phyloP scores from a whole-genome alignment of 805 yeast species.

The Pichia manshurica region DNA sequence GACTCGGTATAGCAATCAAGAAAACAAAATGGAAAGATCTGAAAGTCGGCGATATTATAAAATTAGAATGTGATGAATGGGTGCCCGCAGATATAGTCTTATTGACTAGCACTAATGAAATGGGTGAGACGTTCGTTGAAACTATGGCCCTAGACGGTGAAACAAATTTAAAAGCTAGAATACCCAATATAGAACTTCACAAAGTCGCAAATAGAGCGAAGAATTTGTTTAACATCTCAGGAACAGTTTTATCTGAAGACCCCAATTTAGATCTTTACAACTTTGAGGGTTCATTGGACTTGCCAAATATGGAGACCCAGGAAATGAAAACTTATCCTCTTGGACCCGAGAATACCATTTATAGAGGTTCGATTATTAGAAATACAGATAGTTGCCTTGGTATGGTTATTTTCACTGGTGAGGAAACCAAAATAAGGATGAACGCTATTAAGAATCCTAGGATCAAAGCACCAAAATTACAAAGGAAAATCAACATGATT shows the following conservation, averaged over 20 bases:
- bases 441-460: slow-evolving; percentile 87
- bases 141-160: slow-evolving; percentile 99
- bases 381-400: slow-evolving; percentile 76
- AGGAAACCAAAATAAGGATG: slow-evolving; percentile 93
- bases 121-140: slow-evolving; percentile 68
- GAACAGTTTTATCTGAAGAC: slow-evolving; percentile 69
- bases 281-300: slow-evolving; percentile 69
- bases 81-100: slow-evolving; percentile 87
- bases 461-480: slow-evolving; percentile 89
- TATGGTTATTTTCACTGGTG: slow-evolving; percentile 86
- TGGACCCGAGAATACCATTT: slow-evolving; percentile 76
- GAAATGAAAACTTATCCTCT: slow-evolving; percentile 48
- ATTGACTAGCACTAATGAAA: slow-evolving; percentile 61
- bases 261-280: slow-evolving; percentile 90
- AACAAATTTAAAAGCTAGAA: slow-evolving; percentile 76
- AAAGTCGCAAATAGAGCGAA: slow-evolving; percentile 44
- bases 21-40: slow-evolving; percentile 64
- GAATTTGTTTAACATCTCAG: slow-evolving; percentile 44
- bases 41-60: slow-evolving; percentile 81
- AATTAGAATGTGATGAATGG: slow-evolving; percentile 77
- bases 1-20: slow-evolving; percentile 17
- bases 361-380: slow-evolving; percentile 85
- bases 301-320: slow-evolving; percentile 25
- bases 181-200: slow-evolving; percentile 60
- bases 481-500: slow-evolving; percentile 72